Evolutionary conservation across 805 yeast genomes (phyloP).

Genomic region (Metschnikowia similis): DNA sequence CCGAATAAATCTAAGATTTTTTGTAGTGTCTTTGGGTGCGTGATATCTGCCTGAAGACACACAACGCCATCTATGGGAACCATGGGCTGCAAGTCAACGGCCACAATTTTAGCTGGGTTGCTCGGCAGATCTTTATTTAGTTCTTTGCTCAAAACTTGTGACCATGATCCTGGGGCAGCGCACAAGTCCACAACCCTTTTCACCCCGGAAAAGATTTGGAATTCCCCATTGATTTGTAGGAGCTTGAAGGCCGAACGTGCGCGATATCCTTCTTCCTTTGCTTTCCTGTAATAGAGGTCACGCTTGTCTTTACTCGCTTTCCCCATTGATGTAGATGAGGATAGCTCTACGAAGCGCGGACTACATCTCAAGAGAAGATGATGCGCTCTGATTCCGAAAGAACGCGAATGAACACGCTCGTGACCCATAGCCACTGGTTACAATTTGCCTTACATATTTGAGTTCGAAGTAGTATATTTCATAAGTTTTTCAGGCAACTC

Average conservation of each 20-base stretch:
- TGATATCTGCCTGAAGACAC: slow-evolving; percentile 92
- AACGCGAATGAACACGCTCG: not conserved
- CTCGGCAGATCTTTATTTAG: slow-evolving; percentile 32
- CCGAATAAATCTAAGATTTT: slow-evolving; percentile 77
- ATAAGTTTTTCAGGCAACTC: not conserved
- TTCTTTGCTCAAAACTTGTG: slow-evolving; percentile 82
- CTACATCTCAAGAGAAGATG: not conserved
- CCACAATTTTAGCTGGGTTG: slow-evolving; percentile 67
- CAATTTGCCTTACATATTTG: not conserved
- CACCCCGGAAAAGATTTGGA: slow-evolving; percentile 70
- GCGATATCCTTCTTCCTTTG: slow-evolving; percentile 97
- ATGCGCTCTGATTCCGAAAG: not conserved
- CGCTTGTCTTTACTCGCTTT: slow-evolving; percentile 92
- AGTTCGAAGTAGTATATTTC: not conserved
- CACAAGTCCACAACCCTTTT: slow-evolving; percentile 90
- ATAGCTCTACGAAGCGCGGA: slow-evolving; percentile 2
- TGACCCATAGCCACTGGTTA: not conserved
- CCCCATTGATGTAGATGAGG: slow-evolving; percentile 46
- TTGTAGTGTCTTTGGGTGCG: slow-evolving; percentile 85
- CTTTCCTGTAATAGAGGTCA: slow-evolving; percentile 85
- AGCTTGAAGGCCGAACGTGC: slow-evolving; percentile 96
- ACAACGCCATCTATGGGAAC: slow-evolving; percentile 90
- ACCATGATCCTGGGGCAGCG: slow-evolving; percentile 84
- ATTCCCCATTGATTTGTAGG: slow-evolving; percentile 86
- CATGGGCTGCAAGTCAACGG: slow-evolving; percentile 97